A percentile compares a stretch with the other conserved stretches of the same genome.
Conservation (phyloP, 2,329 filamentous ascomycete species). For the Ceratocystis eucalypticola region DNA sequence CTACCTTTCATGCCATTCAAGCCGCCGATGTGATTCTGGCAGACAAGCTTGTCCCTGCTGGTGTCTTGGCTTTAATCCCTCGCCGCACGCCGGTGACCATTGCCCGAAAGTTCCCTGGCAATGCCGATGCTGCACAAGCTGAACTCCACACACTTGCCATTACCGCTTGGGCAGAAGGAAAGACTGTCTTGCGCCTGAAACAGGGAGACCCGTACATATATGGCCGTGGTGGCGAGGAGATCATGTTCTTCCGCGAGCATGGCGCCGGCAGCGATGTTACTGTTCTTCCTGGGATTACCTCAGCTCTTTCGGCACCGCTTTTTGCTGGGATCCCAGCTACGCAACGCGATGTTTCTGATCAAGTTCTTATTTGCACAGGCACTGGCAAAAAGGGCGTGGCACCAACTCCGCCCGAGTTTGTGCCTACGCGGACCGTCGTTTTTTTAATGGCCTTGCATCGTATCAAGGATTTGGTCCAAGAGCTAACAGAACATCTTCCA, state of each 20-base stretch:
- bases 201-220: slow-evolving; percentile 97
- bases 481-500: slow-evolving; percentile 41
- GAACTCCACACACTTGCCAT: slow-evolving; percentile 73
- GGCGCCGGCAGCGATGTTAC: slow-evolving; percentile 50
- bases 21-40: slow-evolving; percentile 67
- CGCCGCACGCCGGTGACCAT: slow-evolving; percentile 82
- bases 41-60: slow-evolving; percentile 72
- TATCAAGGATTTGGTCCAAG: slow-evolving; percentile 57
- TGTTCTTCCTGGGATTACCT: slow-evolving; percentile 84
- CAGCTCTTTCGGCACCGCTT: slow-evolving; percentile 70
- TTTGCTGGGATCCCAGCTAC: slow-evolving; percentile 82
- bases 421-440: slow-evolving; percentile 66
- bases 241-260: slow-evolving; percentile 61
- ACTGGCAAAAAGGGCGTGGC: slow-evolving; percentile 81
- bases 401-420: slow-evolving; percentile 67
- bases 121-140: slow-evolving; percentile 84
- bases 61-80: slow-evolving; percentile 78
- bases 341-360: slow-evolving; percentile 78
- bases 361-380: slow-evolving; percentile 90
- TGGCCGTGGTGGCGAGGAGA: slow-evolving; percentile 86
- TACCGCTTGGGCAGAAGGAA: slow-evolving; percentile 49
- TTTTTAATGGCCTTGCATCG: slow-evolving; percentile 93
- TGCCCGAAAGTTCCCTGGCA: slow-evolving; percentile 92
- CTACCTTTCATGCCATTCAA: slow-evolving; percentile 63
- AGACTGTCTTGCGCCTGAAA: slow-evolving; percentile 77